These are phyloP conservation scores for Acrodontium crateriforme DNA, from an alignment of 2,329 filamentous ascomycete genomes.

Conservation along the genomic window DNA sequence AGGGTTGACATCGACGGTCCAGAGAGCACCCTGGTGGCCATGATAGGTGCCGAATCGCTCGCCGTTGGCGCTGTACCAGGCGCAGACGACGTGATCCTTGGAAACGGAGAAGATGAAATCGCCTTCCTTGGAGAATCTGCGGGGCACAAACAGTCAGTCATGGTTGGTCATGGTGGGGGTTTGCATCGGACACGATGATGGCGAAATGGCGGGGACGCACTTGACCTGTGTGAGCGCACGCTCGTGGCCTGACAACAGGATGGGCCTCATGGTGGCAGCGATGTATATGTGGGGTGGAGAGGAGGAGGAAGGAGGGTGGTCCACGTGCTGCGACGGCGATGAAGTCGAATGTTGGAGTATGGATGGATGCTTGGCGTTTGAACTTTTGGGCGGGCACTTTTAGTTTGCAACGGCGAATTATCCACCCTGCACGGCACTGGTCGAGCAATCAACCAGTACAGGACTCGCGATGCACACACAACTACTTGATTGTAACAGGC, in stretches of 20 bases:
- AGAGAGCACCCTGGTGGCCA: conserved; percentile 94
- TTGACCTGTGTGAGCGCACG: conserved; percentile 21
- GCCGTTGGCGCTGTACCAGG: conserved; percentile 94
- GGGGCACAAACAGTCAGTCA: conserved; percentile 6
- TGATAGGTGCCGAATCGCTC: conserved; percentile 94
- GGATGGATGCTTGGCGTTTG: conserved; percentile 1
- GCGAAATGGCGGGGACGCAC: conserved; percentile 5
- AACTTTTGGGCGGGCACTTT: background rate
- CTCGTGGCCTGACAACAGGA: conserved; percentile 82
- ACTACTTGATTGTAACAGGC: no score
- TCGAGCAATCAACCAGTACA: no score
- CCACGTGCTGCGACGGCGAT: background rate
- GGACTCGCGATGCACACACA: no score
- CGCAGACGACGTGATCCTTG: conserved; percentile 95
- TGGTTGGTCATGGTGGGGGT: background rate
- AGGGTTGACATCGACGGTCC: conserved; percentile 95
- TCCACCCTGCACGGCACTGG: no score
- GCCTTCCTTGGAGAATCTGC: conserved; percentile 81
- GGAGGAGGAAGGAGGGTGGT: background rate
- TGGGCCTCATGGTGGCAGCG: conserved; percentile 71
- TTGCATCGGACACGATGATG: background rate
- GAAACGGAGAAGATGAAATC: conserved; percentile 91
- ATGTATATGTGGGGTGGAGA: no score
- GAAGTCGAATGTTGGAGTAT: background rate
- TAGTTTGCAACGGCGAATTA: conserved; percentile 2